These are phyloP conservation scores for Pyrenochaeta sp. DNA, from an alignment of 2,329 filamentous ascomycete species.

Conservation along the genomic window DNA sequence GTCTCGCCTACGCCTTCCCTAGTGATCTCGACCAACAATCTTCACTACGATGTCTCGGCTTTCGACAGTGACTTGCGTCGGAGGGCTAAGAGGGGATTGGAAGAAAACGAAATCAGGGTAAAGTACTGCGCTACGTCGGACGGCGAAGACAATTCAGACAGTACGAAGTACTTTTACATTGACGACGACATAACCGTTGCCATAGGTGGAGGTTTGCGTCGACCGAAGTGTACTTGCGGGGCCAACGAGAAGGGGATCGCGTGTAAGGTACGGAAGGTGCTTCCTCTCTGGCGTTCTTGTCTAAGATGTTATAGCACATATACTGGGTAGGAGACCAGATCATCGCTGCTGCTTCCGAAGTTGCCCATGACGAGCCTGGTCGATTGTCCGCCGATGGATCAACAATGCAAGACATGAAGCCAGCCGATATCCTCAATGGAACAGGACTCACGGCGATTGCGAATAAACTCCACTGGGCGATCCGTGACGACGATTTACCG, in stretches of 20 bases:
- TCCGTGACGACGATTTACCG: conserved; percentile 35
- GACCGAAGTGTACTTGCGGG: conserved; percentile 45
- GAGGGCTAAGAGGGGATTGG: conserved; percentile 40
- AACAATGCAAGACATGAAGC: conserved; percentile 37
- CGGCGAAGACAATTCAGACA: conserved; percentile 26
- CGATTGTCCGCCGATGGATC: conserved; percentile 43
- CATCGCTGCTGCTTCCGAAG: conserved; percentile 29
- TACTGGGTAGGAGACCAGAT: conserved; percentile 49
- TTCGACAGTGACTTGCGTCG: conserved; percentile 41
- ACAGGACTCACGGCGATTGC: conserved; percentile 37
- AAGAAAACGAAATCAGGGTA: conserved; percentile 44
- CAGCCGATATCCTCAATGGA: conserved; percentile 36
- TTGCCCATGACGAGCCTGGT: conserved; percentile 32
- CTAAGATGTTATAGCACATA: conserved; percentile 40
- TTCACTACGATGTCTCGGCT: conserved; percentile 43
- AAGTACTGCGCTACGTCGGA: conserved; percentile 42
- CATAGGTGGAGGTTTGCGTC: conserved; percentile 33
- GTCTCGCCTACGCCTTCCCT: conserved; percentile 40
- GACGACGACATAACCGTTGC: conserved; percentile 46
- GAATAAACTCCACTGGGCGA: conserved; percentile 37
- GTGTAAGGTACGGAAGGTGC: conserved; percentile 39
- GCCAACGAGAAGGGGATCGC: conserved; percentile 41
- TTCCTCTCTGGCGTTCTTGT: background rate
- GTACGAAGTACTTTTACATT: conserved; percentile 44
- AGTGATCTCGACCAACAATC: conserved; percentile 43